These are phyloP conservation scores for Argentina anserina DNA, from an alignment of 306 rosid genomes.

Conservation along the genomic window DNA sequence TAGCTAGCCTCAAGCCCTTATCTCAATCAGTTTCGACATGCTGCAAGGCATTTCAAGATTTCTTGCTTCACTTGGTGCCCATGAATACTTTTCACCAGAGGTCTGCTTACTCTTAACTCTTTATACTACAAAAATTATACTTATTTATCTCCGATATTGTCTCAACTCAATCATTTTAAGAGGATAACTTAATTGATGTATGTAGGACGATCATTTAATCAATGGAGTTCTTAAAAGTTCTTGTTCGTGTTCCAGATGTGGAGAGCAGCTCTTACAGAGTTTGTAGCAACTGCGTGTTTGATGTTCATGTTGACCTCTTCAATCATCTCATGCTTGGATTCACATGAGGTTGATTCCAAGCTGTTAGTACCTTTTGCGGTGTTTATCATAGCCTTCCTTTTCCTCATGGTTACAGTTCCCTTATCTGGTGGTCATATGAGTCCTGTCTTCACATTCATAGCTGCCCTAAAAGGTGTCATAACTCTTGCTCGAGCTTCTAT, in stretches of 20 bases:
- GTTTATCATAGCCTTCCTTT: constrained; percentile 55
- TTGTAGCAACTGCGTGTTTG: constrained; percentile 51
- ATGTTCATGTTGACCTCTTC: constrained; percentile 46
- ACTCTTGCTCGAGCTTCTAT: constrained; percentile 38
- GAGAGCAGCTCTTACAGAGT: constrained; percentile 62
- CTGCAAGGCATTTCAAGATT: not conserved
- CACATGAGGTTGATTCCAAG: constrained; percentile 42
- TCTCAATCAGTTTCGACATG: constrained; percentile 9
- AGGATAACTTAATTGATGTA: not conserved
- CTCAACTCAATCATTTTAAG: not conserved
- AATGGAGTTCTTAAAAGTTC: not conserved
- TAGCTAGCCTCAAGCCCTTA: not conserved
- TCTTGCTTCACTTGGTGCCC: constrained; percentile 40
- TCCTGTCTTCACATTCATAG: constrained; percentile 59
- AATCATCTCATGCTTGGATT: constrained; percentile 66
- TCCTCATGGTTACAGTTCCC: constrained; percentile 65
- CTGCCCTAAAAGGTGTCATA: constrained; percentile 37
- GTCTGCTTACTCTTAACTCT: constrained; percentile 16
- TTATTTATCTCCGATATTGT: not conserved
- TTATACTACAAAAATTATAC: not conserved
- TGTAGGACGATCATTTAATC: not conserved
- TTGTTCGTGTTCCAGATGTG: constrained; percentile 43
- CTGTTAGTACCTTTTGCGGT: constrained; percentile 63
- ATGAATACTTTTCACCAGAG: constrained; percentile 40
- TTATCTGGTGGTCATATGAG: constrained; percentile 72